Percentiles rank a stretch among this genome's conserved stretches.
Evolutionary conservation across 305 asterid genomes (phyloP).

Genomic region (Solanum hybrid): DNA sequence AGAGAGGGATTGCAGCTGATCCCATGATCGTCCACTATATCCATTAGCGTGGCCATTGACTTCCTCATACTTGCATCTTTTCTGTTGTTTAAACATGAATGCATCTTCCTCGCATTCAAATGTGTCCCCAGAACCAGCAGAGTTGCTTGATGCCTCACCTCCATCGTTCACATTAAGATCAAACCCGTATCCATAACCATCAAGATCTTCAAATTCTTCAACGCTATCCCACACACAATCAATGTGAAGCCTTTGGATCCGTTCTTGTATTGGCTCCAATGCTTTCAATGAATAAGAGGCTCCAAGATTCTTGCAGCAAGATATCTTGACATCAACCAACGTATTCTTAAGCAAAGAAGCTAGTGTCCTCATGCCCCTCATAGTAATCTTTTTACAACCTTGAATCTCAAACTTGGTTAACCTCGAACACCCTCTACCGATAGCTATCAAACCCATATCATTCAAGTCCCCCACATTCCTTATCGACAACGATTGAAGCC

Average conservation of each 20-base stretch:
- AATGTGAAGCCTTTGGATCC: conserved; percentile 60
- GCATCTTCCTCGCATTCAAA: conserved; percentile 13
- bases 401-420: conserved; percentile 60
- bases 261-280: conserved; percentile 64
- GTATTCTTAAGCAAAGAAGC: conserved; percentile 47
- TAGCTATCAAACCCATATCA: conserved; percentile 85
- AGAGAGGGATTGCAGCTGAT: conserved; percentile 41
- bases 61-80: conserved; percentile 20
- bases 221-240: conserved; percentile 65
- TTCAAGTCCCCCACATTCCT: conserved; percentile 59
- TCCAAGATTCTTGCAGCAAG: conserved; percentile 70
- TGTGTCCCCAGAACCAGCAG: not conserved
- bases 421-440: conserved; percentile 74
- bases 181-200: conserved; percentile 23
- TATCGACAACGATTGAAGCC: conserved; percentile 60
- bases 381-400: conserved; percentile 63
- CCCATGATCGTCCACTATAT: conserved; percentile 46
- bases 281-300: conserved; percentile 56
- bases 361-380: conserved; percentile 72
- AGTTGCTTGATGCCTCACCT: conserved; percentile 16
- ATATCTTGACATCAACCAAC: conserved; percentile 59
- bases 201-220: conserved; percentile 31
- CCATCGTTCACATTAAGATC: conserved; percentile 39
- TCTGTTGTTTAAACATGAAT: conserved; percentile 16
- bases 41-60: conserved; percentile 20